Evolutionary conservation across 2,329 filamentous ascomycete genomes (phyloP).

Genomic region (Xylaria sp.): DNA sequence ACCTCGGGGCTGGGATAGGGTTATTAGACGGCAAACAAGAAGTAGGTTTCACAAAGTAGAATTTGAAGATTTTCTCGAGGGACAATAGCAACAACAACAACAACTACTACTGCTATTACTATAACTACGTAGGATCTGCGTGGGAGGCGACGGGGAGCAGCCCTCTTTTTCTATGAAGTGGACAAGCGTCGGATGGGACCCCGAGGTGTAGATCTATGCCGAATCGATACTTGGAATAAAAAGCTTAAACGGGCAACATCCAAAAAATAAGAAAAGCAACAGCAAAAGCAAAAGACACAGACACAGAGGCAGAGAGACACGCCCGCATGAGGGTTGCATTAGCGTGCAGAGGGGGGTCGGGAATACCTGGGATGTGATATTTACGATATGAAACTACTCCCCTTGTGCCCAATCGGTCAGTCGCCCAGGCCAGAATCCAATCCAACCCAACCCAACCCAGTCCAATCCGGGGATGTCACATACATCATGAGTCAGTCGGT

Average conservation of each 20-base stretch:
- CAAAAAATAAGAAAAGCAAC: not conserved
- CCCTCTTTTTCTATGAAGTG: constrained; percentile 20
- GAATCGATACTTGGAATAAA: not conserved
- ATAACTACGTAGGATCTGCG: not conserved
- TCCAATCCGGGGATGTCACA: not conserved
- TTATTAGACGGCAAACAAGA: not conserved
- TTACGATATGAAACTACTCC: constrained; percentile 13
- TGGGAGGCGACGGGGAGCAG: constrained; percentile 13
- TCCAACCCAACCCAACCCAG: not conserved
- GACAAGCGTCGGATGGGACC: not conserved
- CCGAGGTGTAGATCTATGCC: constrained; percentile 16
- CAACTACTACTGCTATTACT: too few relatives aligned
- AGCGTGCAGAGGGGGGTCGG: constrained; percentile 24
- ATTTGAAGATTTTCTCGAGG: not conserved
- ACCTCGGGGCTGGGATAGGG: not conserved
- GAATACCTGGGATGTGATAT: constrained; percentile 22
- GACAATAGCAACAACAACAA: not conserved
- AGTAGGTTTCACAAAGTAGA: constrained; percentile 10
- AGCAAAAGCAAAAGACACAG: not conserved
- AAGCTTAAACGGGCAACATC: constrained; percentile 14
- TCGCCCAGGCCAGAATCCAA: not conserved
- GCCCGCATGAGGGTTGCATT: constrained; percentile 32
- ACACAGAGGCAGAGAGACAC: not conserved
- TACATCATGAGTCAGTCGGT: not conserved
- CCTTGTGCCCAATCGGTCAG: constrained; percentile 7